Evolutionary conservation across 2,329 filamentous ascomycete species (phyloP), one percentile per base, ranked within the genome.

Genomic region (Blastomyces gilchristii): DNA sequence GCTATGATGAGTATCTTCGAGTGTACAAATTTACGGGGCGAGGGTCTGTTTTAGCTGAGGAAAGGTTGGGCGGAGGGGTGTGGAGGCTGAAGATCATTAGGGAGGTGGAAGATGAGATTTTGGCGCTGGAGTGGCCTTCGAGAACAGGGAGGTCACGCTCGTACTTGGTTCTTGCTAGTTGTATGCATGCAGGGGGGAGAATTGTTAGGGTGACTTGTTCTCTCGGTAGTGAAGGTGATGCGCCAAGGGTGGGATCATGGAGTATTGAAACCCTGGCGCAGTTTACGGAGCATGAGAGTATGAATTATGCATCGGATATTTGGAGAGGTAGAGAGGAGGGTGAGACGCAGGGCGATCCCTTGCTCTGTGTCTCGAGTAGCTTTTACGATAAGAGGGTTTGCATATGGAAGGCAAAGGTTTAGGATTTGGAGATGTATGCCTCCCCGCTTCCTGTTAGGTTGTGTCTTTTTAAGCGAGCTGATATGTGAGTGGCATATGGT

Each of bases 271-370:
- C 93, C 1, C 68, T 92, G 57, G 86, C 83, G 0, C 83, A 81
- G 61, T 96, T 96, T 70, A 88, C 90, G 68, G 89, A 93, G 72
- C 91, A 97, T 72, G 81, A 89, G 76, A 96, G 91, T 73, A 96
- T 97, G 91, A 96, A 96, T 70, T 97, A 97, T 73, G 92, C 88
- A 7, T 90, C 88, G 69, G 91, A 92, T 74, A 69, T 74, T 28
- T 73, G 72, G 71, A 72, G 68, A 59, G 67, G 69, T n/a, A 58
- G 63, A n/a, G 62, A 60, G 3, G 3, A 45, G 41, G 45, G 63
- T 11, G 53, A 62, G n/a, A 60, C 62, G 4, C 60, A 54, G 14
- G 7, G 41, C 4, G 28, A 34, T 34, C 65, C 71, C 41, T 39
- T 74, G 43, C 67, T 73, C 34, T 72, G 75, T 64, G 73, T 80